These are phyloP conservation scores for Boletus vinaceobasis DNA, from an alignment of 768 basidiomycete genomes.

Conservation along the genomic window DNA sequence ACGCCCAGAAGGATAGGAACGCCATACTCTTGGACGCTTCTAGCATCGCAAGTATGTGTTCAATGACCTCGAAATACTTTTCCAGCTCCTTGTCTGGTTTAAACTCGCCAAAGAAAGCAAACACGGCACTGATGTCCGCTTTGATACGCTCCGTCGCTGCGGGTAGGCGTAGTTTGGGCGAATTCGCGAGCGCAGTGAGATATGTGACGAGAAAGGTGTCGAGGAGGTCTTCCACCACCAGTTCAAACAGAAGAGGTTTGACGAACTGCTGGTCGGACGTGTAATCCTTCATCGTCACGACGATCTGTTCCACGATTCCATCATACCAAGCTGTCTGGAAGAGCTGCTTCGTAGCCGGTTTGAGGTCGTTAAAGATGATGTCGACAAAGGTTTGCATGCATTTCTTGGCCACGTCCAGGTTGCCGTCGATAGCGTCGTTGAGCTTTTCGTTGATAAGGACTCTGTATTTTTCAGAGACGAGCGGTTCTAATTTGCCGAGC, in stretches of 20 bases:
- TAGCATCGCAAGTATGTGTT: constrained; percentile 75
- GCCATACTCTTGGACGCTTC: constrained; percentile 86
- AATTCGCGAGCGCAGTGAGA: constrained; percentile 80
- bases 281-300: constrained; percentile 96
- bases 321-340: constrained; percentile 92
- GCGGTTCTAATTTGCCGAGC: constrained; percentile 78
- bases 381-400: constrained; percentile 94
- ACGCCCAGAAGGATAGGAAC: constrained; percentile 91
- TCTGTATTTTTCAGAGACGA: constrained; percentile 92
- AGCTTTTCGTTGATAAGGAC: constrained; percentile 77
- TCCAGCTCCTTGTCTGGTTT: constrained; percentile 81
- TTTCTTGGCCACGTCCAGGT: constrained; percentile 96
- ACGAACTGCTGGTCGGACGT: constrained; percentile 91
- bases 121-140: constrained; percentile 73
- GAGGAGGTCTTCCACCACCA: constrained; percentile 88
- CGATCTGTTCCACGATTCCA: constrained; percentile 78
- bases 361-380: constrained; percentile 92
- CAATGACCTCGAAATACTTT: constrained; percentile 78
- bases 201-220: constrained; percentile 89
- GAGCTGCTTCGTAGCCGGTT: constrained; percentile 77
- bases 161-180: constrained; percentile 84
- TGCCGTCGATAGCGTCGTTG: constrained; percentile 97
- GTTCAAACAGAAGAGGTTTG: constrained; percentile 85
- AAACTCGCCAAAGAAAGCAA: constrained; percentile 75
- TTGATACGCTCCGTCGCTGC: constrained; percentile 79